Base-by-base conservation (phyloP, 108 stramenopile species). In the Ochromonas danica region DNA sequence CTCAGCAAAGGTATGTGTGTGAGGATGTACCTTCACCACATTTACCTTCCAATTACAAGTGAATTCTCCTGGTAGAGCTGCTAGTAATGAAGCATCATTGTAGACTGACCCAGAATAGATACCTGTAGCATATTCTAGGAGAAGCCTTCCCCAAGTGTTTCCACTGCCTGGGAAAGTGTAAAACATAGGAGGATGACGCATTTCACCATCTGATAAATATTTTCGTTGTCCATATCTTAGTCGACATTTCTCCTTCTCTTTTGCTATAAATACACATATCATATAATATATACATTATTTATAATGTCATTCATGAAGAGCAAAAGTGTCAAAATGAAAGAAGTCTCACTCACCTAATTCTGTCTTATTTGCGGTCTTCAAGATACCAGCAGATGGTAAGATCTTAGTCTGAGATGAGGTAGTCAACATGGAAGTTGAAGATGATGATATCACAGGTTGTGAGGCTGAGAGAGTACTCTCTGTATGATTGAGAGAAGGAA, bases 1-100 rank as follows among this genome's bases (percentile, higher is more conserved):
- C 43, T 57, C 51, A 6, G 36, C 36, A 42, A 75, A 75, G 6
- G 36, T 3, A 60, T 75, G 72, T 6, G 72, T 75, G 22, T 45
- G 43, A 6, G 72, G 72, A 36, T 75, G 72, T 31, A 60, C 72
- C 38, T 75, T 75, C 10, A 75, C 51, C 10, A 25, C 51, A 57
- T 6, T 35, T 27, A 75, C 72, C 41, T 75, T 27, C 51, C 51
- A 57, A 75, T 75, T 75, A 33, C 72, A 75, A 14, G 25, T 57
- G 51, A 75, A 75, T 75, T 75, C 72, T 42, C 72, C 72, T 17
- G 72, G 72, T 33, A 75, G 72, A 3, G 72, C 31, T 41, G 3
- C n/a, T 31, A 75, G 22, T 45, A 75, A 60, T 6, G 72, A 75
- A 28, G 17, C 45, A 60, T 75, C 72, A 36, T 60, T 41, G 38